Percentiles rank a stretch among this genome's conserved stretches.
Evolutionary conservation across 345 rosid genomes (phyloP).

Genomic region (Brassica nigra): DNA sequence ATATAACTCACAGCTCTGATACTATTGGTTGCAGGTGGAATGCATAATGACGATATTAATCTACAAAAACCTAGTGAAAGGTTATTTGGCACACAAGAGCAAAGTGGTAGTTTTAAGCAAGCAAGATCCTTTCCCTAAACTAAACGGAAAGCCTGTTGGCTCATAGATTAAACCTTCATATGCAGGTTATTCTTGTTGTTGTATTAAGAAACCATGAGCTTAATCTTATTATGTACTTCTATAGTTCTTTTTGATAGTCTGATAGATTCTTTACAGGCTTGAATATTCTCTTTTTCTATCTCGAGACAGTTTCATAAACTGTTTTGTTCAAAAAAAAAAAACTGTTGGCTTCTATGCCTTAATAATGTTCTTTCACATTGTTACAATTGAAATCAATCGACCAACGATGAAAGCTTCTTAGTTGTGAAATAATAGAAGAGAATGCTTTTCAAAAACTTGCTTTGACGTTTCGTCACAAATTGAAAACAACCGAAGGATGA

Average conservation of each 20-base stretch:
- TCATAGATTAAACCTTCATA: constrained; percentile 42
- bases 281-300: background rate
- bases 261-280: background rate
- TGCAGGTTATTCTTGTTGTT: constrained; percentile 6
- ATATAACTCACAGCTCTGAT: constrained; percentile 13
- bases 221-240: constrained; percentile 8
- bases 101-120: constrained; percentile 94
- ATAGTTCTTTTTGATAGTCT: background rate
- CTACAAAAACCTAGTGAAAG: constrained; percentile 84
- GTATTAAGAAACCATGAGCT: constrained; percentile 20
- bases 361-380: too few relatives aligned
- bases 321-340: too few relatives aligned
- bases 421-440: background rate
- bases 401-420: background rate
- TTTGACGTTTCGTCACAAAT: background rate
- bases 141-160: constrained; percentile 74
- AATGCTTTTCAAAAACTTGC: background rate
- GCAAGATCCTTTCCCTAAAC: constrained; percentile 92
- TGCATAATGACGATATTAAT: constrained; percentile 86
- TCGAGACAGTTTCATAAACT: too few relatives aligned
- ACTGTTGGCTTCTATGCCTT: too few relatives aligned
- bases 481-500: background rate
- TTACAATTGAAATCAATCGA: too few relatives aligned
- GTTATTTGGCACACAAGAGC: constrained; percentile 94
- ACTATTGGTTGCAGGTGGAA: constrained; percentile 63